phyloP scores from a whole-genome alignment of 495 filamentous ascomycete species.

The Pyrenula massariospora region DNA sequence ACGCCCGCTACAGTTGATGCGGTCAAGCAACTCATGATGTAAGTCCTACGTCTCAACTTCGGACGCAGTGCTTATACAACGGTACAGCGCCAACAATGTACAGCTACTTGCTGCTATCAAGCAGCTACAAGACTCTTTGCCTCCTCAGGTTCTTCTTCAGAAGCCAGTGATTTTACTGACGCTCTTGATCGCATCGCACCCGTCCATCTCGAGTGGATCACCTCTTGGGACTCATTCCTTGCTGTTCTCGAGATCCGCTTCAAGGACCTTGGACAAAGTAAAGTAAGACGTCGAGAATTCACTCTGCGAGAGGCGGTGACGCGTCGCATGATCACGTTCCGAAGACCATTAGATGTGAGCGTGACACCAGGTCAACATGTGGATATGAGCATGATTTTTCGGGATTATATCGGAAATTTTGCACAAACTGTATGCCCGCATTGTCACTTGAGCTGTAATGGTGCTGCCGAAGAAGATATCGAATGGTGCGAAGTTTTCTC shows the following conservation, averaged over 20 bases:
- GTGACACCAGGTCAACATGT: slow-evolving; percentile 12
- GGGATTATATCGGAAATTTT: too few species aligned
- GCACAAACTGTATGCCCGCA: too few species aligned
- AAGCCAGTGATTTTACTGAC: slow-evolving; percentile 15
- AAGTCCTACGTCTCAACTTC: neutral
- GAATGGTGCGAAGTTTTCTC: too few species aligned
- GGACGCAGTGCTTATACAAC: too few species aligned
- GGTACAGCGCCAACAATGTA: neutral
- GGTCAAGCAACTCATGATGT: neutral
- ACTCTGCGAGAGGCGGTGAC: too few species aligned
- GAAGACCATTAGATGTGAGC: slow-evolving; percentile 4
- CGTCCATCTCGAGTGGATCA: slow-evolving; percentile 14
- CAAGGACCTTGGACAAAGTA: too few species aligned
- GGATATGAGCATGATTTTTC: slow-evolving; percentile 17
- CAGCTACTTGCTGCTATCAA: neutral
- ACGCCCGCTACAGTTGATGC: neutral
- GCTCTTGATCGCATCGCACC: slow-evolving; percentile 12
- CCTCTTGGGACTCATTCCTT: slow-evolving; percentile 12
- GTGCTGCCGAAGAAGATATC: too few species aligned
- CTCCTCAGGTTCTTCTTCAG: slow-evolving; percentile 12
- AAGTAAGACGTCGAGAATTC: too few species aligned
- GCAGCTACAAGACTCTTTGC: slow-evolving; percentile 2
- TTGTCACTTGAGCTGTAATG: too few species aligned
- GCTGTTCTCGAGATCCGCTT: slow-evolving; percentile 13
- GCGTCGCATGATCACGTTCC: too few species aligned